Base-by-base conservation (phyloP, 169 alveolate species). In the Eimeria praecox region DNA sequence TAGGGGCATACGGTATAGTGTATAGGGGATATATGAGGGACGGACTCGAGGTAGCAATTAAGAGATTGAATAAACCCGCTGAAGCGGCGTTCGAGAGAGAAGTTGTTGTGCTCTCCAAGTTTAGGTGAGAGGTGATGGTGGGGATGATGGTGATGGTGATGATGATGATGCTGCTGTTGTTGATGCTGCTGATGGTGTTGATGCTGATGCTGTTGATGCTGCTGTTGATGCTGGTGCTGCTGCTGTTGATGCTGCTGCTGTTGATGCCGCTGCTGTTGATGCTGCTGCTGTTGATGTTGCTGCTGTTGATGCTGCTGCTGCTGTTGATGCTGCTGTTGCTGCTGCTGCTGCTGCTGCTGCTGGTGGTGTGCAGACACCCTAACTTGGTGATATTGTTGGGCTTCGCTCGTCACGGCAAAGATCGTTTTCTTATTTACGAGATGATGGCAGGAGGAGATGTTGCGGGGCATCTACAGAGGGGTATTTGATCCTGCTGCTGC, bases 21-120 rank as follows among this genome's bases (percentile, higher is more conserved):
- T 94, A 86, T 44, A 16, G 90, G 38, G 96, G 96, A 2, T 46
- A 62, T 4, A 71, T 94, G 71, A 62, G 69, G 18, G 94, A 94
- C 38, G 94, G 94, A 2, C 40, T 64, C 24, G 90, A 87, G 52
- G 94, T 85, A 33, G 96, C 96, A 22, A 86, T 94, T 30, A 94
- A 94, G 90, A 33, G 83, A 77, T 91, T 94, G 46, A 83, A 94
- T 56, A 44, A 56, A 14, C 92, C 96, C 38, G 30, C 33, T 35
- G 96, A 94, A 33, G 95, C 95, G 10, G 94, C 95, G 42, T 94
- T 94, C 69, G 96, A 85, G 86, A 40, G 83, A 30, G 96, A 96
- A 93, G 97, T 96, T 73, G 77, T 64, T 44, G 97, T 96, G n/a
- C 94, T 96, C n/a, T 94, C 96, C 92, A 94, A 94, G 73, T 96